These are phyloP conservation scores for Spinacia oleracea DNA, from an alignment of 179 eudicot genomes.

Conservation along the genomic window DNA sequence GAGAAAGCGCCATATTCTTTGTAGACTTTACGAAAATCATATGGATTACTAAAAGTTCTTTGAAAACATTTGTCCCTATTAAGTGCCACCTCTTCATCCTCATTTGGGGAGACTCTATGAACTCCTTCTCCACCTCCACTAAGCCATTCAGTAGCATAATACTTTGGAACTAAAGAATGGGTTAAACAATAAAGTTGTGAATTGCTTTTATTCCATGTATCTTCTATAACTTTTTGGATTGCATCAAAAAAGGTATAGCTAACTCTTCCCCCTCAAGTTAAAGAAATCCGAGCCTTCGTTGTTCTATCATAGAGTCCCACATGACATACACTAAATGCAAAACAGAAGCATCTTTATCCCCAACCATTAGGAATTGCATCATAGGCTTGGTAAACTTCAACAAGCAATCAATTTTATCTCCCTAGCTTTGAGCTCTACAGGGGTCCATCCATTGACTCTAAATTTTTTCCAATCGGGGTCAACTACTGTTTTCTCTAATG, in stretches of 20 bases:
- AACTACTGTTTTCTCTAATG: background rate
- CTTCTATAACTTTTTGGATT: background rate
- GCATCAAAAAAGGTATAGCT: background rate
- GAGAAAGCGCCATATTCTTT: background rate
- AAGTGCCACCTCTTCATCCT: background rate
- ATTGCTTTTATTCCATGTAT: conserved; percentile 2
- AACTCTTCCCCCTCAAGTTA: conserved; percentile 2
- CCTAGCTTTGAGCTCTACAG: background rate
- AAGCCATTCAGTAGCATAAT: conserved; percentile 13
- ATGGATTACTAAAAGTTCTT: background rate
- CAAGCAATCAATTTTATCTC: conserved; percentile 15
- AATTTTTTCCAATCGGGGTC: conserved; percentile 10
- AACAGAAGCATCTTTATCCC: background rate
- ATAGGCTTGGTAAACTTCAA: background rate
- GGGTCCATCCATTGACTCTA: conserved; percentile 5
- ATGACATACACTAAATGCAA: conserved; percentile 21
- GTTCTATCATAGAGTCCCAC: conserved; percentile 26
- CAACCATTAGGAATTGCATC: background rate
- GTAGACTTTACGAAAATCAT: background rate
- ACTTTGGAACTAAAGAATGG: background rate
- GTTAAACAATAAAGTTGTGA: background rate
- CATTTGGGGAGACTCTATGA: background rate
- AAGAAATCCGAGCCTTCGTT: conserved; percentile 6
- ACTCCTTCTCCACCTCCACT: background rate
- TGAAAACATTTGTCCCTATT: conserved; percentile 6